Base-by-base conservation (phyloP, 495 filamentous ascomycete genomes). In the Chaetomium fimeti region DNA sequence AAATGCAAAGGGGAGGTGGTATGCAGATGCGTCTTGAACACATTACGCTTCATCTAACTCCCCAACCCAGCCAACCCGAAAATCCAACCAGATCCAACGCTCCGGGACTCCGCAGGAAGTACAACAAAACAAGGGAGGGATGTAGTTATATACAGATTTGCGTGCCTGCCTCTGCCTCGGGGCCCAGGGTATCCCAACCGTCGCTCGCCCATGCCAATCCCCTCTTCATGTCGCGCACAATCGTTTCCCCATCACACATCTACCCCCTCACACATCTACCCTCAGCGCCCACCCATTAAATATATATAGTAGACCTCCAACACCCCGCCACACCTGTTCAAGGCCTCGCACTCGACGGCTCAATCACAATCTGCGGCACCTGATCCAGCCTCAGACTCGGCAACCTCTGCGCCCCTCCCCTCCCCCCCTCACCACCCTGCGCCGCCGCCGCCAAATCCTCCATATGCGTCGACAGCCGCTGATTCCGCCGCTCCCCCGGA, bases 361-460 rank as follows among this genome's bases (percentile, higher is more conserved):
- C 81, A 42, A 85, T 79, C 48, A 82, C 77, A 65, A 85, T 85
- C 61, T 76, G 74, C 27, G 82, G 82, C 40, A 84, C 69, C 54
- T 65, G 71, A 43, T 56, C 60, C 24, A 84, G 71, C 51, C 77
- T 70, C 59, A 84, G 66, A 61, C 76, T 79, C 15, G 43, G 43
- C 13, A 47, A 3, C 4, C 43, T 22, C 43, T 79, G 82, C 20
- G 79, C 57, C 8, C 75, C 75, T 15, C 3, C 42, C 68, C 24
- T 22, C 22, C 6, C 15, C 74, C 74, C 57, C 71, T 69, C 66
- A 45, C 29, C 71, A 51, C 27, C 51, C 20, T 54, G 48, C 1
- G 56, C 57, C 22, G 69, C 65, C 1, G 69, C 58, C 2, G 67
- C 67, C 53, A 72, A 47, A 28, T 71, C 71, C 11, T 63, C 72